These are phyloP conservation scores for Austroboletus niveus DNA, from an alignment of 1,284 basidiomycete species.

Conservation along the genomic window DNA sequence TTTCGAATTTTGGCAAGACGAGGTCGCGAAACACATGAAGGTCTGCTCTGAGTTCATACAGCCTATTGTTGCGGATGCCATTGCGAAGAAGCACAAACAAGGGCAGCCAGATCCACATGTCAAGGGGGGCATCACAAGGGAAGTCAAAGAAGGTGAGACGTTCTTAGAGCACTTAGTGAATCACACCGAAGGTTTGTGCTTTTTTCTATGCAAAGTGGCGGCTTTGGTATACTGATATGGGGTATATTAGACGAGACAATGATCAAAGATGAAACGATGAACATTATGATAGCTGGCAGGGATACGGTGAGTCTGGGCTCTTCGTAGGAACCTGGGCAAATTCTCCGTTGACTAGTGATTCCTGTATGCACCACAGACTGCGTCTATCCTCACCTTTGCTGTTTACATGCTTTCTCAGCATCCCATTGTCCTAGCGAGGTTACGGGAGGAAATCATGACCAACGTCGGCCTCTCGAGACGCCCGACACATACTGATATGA, in stretches of 20 bases:
- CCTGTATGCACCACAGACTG: slow-evolving; percentile 37
- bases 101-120: not conserved
- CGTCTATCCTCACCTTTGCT: slow-evolving; percentile 48
- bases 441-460: slow-evolving; percentile 52
- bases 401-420: slow-evolving; percentile 56
- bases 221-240: slow-evolving; percentile 3
- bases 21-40: slow-evolving; percentile 15
- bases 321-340: not conserved
- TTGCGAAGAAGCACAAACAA: slow-evolving; percentile 26
- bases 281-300: slow-evolving; percentile 41
- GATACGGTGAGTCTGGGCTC: slow-evolving; percentile 35
- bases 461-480: slow-evolving; percentile 41
- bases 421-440: slow-evolving; percentile 41
- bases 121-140: not conserved
- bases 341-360: not conserved
- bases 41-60: slow-evolving; percentile 25
- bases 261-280: slow-evolving; percentile 40
- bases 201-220: not conserved
- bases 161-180: slow-evolving; percentile 31
- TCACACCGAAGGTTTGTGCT: not conserved
- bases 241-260: slow-evolving; percentile 28
- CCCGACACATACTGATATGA: slow-evolving; percentile 52
- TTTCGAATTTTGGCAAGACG: slow-evolving; percentile 23
- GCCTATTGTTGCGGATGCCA: slow-evolving; percentile 28
- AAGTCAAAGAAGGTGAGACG: slow-evolving; percentile 23